Base-by-base conservation (phyloP, 352 stramenopile genomes). In the Globisporangium paroecandrum region DNA sequence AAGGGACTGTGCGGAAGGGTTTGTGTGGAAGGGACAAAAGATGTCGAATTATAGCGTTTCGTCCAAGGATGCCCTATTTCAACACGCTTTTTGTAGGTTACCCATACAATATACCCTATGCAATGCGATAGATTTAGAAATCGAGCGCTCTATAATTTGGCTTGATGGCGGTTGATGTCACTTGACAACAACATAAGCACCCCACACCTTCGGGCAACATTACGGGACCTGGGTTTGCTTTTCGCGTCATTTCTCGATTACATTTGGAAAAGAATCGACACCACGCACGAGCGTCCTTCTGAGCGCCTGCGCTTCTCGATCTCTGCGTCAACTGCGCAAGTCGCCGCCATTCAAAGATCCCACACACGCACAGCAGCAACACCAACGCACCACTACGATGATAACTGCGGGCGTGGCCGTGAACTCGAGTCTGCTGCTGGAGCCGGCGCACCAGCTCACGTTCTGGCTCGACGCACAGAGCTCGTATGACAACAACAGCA, bases 351-450 rank as follows among this genome's bases (percentile, higher is more conserved):
- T 22, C 43, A 51, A 22, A 51, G 43, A 51, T 24, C 43, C 27
- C 7, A 29, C 9, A 29, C 27, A 9, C 6, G n/a, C 4, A 22
- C 27, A 10, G 29, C 34, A 20, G 0, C n/a, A 15, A 13, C 29
- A 27, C 5, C 22, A 38, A 6, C 47, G 24, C 32, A 22, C 6
- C 13, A 67, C 7, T 38, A 20, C 9, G 72, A 90, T 90, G 82
- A 91, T 92, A 79, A 85, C 81, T 1, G 86, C 86, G 51, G 83
- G 80, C 34, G 83, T 94, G 38, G 78, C 75, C 59, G 76, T 83
- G 27, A 89, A 81, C 77, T 94, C 84, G 61, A 92, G 78, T 63
- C 67, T 94, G 55, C 65, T 94, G 69, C 68, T 94, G 34, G 84
- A 91, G 67, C 87, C 87, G 4, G 80, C 84, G 55, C 73, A 76